Base-by-base conservation (phyloP, 805 yeast species). In the Clavispora vitiphila region DNA sequence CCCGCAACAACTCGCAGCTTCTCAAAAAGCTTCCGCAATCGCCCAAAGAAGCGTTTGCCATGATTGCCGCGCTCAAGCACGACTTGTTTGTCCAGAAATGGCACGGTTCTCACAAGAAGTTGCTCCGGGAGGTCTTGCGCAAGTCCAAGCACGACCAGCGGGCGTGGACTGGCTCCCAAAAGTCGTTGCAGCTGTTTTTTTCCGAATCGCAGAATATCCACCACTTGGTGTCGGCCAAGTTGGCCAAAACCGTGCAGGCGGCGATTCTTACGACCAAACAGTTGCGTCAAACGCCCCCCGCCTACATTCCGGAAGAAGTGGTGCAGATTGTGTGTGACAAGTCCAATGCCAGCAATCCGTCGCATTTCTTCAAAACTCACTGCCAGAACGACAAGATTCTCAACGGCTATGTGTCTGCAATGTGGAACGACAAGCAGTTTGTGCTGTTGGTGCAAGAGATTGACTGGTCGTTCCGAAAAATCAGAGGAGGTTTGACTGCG, bases 51-150 rank as follows among this genome's bases (percentile, higher is more conserved):
- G 83, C 81, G 1, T 44, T 61, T 20, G 42, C 45, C 11, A 71
- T 69, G 58, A 80, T 81, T 9, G 49, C 54, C 5, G 64, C 67
- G 1, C 58, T 78, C 37, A 76, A 78, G 49, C 31, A 48, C 2
- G 74, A 70, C 22, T 57, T 71, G 5, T 75, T 78, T 45, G 66
- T 61, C 6, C 70, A 74, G 35, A 81, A 81, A 50, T 64, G 68
- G 38, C 76, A 77, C 51, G 71, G 74, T 8, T 62, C 77, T 0
- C 40, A 63, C 11, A 65, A 60, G 34, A 73, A 72, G 43, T 55
- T 77, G 38, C 54, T 50, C 24, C 71, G 74, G 29, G 66, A 58
- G 18, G 58, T 78, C 21, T 50, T 27, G 58, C 59, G 47, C 14
- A 37, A 39, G 20, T 37, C 38, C 22, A 56, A 51, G 35, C 42